A percentile compares a stretch with the other conserved stretches of the same genome.
These are phyloP conservation scores for Aspergillus haitiensis DNA, from an alignment of 495 filamentous ascomycete species.

Conservation along the genomic window DNA sequence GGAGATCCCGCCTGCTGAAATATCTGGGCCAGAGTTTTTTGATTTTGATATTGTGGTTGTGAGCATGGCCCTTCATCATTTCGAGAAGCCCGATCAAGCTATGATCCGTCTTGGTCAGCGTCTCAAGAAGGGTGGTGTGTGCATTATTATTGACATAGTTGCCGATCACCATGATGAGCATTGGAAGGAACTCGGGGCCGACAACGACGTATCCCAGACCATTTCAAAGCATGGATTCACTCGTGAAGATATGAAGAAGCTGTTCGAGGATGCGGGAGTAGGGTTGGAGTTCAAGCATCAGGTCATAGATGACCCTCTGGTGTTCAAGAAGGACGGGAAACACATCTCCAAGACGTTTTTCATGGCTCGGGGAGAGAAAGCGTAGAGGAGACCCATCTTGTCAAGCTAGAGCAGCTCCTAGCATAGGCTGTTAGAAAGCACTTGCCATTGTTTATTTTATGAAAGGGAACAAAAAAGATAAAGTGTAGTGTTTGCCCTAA, in stretches of 20 bases:
- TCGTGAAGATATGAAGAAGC: constrained; percentile 47
- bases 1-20: constrained; percentile 36
- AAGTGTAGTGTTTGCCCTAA: too few species aligned
- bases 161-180: constrained; percentile 31
- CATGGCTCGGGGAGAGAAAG: constrained; percentile 36
- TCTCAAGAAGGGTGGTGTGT: constrained; percentile 61
- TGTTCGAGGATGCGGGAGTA: constrained; percentile 55
- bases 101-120: constrained; percentile 57
- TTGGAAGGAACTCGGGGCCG: constrained; percentile 16
- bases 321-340: constrained; percentile 31
- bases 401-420: not conserved
- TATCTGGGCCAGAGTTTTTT: constrained; percentile 50
- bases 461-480: not conserved
- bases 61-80: constrained; percentile 72
- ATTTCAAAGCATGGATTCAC: constrained; percentile 61
- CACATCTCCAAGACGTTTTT: constrained; percentile 35
- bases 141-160: constrained; percentile 67
- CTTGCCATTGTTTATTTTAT: not conserved
- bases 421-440: too few species aligned
- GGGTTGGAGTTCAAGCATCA: constrained; percentile 43
- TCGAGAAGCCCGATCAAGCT: constrained; percentile 59
- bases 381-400: constrained; percentile 10
- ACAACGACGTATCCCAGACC: constrained; percentile 40
- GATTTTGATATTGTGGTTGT: constrained; percentile 65
- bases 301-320: constrained; percentile 34